Conservation (phyloP, 208 protist genomes). For the Leishmania braziliensis region DNA sequence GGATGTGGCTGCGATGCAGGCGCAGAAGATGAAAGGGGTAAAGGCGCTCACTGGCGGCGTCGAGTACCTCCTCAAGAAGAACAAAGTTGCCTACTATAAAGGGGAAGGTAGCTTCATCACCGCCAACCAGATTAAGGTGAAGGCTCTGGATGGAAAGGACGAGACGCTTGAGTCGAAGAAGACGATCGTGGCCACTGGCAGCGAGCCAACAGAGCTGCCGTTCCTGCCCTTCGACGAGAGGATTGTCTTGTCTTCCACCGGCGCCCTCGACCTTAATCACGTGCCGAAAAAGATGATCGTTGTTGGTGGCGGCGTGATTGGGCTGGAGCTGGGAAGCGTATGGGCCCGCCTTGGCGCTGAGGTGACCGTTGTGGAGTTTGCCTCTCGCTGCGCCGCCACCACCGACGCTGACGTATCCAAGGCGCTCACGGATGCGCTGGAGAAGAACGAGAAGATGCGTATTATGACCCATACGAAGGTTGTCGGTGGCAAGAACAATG, state of each 20-base stretch:
- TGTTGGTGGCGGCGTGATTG: slow-evolving; percentile 99
- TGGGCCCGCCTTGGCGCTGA: slow-evolving; percentile 97
- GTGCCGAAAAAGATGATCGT: slow-evolving; percentile 98
- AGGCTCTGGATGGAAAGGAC: slow-evolving; percentile 89
- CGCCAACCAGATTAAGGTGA: slow-evolving; percentile 77
- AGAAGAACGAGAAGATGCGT: slow-evolving; percentile 91
- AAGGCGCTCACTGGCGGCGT: slow-evolving; percentile 96
- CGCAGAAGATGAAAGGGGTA: slow-evolving; percentile 96
- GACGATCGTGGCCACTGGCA: slow-evolving; percentile 99
- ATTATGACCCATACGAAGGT: slow-evolving; percentile 94
- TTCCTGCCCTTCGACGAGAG: slow-evolving; percentile 98
- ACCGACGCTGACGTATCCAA: slow-evolving; percentile 85
- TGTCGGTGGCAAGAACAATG: slow-evolving; percentile 76
- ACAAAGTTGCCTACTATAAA: slow-evolving; percentile 98
- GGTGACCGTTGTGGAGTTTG: slow-evolving; percentile 99
- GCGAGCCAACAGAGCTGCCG: slow-evolving; percentile 94
- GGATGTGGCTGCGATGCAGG: slow-evolving; percentile 96
- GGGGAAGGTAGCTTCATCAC: slow-evolving; percentile 90
- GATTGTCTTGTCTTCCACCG: slow-evolving; percentile 97
- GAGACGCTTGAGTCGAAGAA: slow-evolving; percentile 95
- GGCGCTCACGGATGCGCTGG: slow-evolving; percentile 76
- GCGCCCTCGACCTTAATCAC: slow-evolving; percentile 93
- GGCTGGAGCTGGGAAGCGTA: slow-evolving; percentile 98
- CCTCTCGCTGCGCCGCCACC: slow-evolving; percentile 89
- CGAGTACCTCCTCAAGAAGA: slow-evolving; percentile 99